Evolutionary conservation across 2,329 filamentous ascomycete genomes (phyloP).

Genomic region (Xylaria sp.): DNA sequence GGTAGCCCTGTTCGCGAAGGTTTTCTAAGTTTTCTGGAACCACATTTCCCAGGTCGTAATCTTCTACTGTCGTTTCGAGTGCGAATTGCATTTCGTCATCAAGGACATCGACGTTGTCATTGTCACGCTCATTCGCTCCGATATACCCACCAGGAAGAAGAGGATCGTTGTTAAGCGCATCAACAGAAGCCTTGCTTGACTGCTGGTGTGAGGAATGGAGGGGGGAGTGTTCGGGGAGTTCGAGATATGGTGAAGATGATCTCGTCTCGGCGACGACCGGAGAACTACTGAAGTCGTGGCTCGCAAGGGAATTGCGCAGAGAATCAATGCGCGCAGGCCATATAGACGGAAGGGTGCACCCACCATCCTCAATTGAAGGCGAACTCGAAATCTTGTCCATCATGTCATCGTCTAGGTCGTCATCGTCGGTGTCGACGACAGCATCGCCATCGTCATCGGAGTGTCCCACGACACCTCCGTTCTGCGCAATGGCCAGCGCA

Average conservation of each 20-base stretch:
- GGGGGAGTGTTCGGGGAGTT: constrained; percentile 50
- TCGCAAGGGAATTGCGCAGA: constrained; percentile 49
- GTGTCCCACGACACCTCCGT: constrained; percentile 62
- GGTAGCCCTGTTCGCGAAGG: constrained; percentile 16
- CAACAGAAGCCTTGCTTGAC: constrained; percentile 50
- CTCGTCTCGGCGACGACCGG: constrained; percentile 49
- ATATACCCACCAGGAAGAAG: constrained; percentile 62
- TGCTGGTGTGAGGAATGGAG: constrained; percentile 43
- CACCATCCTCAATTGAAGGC: constrained; percentile 99
- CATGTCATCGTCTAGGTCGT: constrained; percentile 87
- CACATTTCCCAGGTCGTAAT: constrained; percentile 28
- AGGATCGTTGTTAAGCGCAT: constrained; percentile 52
- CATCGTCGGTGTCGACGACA: constrained; percentile 73
- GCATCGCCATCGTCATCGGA: constrained; percentile 69
- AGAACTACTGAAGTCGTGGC: constrained; percentile 48
- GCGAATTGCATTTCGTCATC: constrained; percentile 33
- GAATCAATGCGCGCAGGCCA: constrained; percentile 59
- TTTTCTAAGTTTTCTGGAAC: constrained; percentile 23
- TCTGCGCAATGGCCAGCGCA: constrained; percentile 68
- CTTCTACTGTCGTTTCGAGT: constrained; percentile 29
- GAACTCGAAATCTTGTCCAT: constrained; percentile 99
- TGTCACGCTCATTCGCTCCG: constrained; percentile 45
- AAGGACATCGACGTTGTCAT: constrained; percentile 49
- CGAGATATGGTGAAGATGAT: constrained; percentile 57
- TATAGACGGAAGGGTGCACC: constrained; percentile 64